Evolutionary conservation across 2,329 filamentous ascomycete species (phyloP).

Genomic region (Fusarium sp.): DNA sequence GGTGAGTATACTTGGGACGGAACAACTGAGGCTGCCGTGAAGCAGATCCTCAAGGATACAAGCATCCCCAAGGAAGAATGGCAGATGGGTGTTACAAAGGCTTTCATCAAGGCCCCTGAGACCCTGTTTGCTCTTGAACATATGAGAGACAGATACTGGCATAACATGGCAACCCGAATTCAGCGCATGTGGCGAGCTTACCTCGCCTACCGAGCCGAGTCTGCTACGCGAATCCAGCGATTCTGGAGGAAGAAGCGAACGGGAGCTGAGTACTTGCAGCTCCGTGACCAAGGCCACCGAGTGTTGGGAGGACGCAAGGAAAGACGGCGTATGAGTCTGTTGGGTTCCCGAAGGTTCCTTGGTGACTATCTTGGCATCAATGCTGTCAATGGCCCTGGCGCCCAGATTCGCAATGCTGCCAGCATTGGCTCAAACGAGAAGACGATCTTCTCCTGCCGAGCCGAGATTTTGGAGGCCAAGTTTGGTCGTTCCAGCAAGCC

Average conservation of each 20-base stretch:
- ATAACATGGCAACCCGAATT: constrained; percentile 99
- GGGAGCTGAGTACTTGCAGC: constrained; percentile 88
- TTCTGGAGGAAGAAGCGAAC: constrained; percentile 96
- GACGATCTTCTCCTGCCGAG: constrained; percentile 90
- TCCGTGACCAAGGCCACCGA: constrained; percentile 89
- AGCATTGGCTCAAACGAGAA: constrained; percentile 81
- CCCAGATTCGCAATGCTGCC: constrained; percentile 83
- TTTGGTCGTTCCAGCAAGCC: constrained; percentile 97
- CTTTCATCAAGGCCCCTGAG: constrained; percentile 98
- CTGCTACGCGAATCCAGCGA: constrained; percentile 92
- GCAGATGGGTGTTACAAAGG: constrained; percentile 97
- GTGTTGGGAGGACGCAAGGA: constrained; percentile 90
- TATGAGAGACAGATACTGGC: constrained; percentile 98
- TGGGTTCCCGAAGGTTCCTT: constrained; percentile 92
- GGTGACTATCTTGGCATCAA: constrained; percentile 95
- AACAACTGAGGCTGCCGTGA: constrained; percentile 87
- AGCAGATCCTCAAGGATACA: constrained; percentile 95
- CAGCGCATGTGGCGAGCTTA: constrained; percentile 98
- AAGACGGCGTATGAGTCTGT: constrained; percentile 88
- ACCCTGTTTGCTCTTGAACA: constrained; percentile 97
- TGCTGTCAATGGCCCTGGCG: constrained; percentile 83
- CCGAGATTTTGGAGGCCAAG: constrained; percentile 91
- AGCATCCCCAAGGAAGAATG: constrained; percentile 96
- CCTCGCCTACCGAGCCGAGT: constrained; percentile 91
- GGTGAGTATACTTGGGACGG: constrained; percentile 98